Evolutionary conservation across 129 eudicot species (phyloP).

Genomic region (Silybum marianum): DNA sequence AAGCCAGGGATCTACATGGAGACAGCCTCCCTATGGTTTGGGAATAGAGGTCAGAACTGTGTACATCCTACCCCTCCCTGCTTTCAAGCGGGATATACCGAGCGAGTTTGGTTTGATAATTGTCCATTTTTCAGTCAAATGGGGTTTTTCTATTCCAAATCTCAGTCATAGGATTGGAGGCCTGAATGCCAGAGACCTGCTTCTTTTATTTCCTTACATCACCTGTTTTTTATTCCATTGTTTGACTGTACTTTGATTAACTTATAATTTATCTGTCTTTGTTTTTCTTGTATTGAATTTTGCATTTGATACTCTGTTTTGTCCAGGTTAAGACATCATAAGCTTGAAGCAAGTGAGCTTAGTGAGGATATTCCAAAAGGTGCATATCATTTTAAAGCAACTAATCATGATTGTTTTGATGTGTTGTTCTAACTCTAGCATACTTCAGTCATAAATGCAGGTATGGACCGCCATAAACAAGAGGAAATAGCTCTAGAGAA

Average conservation of each 20-base stretch:
- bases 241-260: conserved; percentile 3
- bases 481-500: conserved; percentile 40
- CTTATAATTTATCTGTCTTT: background rate
- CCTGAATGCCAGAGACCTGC: conserved; percentile 8
- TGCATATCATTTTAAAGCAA: conserved; percentile 25
- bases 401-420: background rate
- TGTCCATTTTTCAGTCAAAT: background rate
- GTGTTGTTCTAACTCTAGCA: conserved; percentile 23
- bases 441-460: conserved; percentile 32
- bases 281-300: conserved; percentile 21
- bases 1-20: background rate
- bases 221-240: background rate
- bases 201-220: background rate
- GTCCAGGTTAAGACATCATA: conserved; percentile 44
- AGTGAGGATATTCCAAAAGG: conserved; percentile 59
- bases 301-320: conserved; percentile 22
- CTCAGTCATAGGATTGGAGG: background rate
- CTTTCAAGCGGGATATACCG: background rate
- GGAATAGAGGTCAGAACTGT: background rate
- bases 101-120: background rate
- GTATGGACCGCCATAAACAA: conserved; percentile 27
- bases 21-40: background rate
- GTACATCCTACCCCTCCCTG: background rate
- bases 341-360: conserved; percentile 48
- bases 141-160: background rate